Percentiles rank a stretch among this genome's conserved stretches.
Evolutionary conservation across 371 early-diverging fungal species (phyloP).

Genomic region (Mortierella sp.): DNA sequence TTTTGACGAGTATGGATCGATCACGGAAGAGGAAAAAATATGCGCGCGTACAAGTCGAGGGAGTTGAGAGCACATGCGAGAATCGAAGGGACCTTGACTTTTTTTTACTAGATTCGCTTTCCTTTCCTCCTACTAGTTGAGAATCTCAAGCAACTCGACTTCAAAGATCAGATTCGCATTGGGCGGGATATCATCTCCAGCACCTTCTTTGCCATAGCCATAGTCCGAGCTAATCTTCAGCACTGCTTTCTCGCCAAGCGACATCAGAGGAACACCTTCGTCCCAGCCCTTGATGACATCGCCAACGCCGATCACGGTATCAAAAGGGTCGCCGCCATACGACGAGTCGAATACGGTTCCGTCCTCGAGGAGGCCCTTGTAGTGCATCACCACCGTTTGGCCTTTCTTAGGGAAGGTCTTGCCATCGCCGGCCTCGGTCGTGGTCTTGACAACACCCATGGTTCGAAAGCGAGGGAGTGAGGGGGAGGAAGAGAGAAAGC

Average conservation of each 20-base stretch:
- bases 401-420: too few species aligned
- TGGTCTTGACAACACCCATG: slow-evolving; percentile 5
- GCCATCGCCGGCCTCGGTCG: not conserved
- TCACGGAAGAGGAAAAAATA: too few species aligned
- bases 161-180: slow-evolving; percentile 88
- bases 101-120: too few species aligned
- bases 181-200: slow-evolving; percentile 81
- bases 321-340: slow-evolving; percentile 79
- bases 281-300: slow-evolving; percentile 92
- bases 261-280: slow-evolving; percentile 86
- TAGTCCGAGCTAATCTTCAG: slow-evolving; percentile 80
- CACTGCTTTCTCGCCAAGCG: slow-evolving; percentile 77
- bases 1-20: too few species aligned
- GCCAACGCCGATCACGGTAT: slow-evolving; percentile 89
- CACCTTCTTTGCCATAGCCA: slow-evolving; percentile 77
- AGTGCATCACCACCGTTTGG: too few species aligned
- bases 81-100: too few species aligned
- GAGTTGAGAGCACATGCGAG: too few species aligned
- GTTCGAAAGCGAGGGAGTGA: not conserved
- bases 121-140: too few species aligned
- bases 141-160: slow-evolving; percentile 85
- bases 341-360: slow-evolving; percentile 92
- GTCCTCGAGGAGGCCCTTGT: slow-evolving; percentile 27
- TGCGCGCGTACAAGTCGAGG: too few species aligned
- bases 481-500: not conserved